Base-by-base conservation (phyloP, 2,329 filamentous ascomycete genomes). In the Daldinia sp. region DNA sequence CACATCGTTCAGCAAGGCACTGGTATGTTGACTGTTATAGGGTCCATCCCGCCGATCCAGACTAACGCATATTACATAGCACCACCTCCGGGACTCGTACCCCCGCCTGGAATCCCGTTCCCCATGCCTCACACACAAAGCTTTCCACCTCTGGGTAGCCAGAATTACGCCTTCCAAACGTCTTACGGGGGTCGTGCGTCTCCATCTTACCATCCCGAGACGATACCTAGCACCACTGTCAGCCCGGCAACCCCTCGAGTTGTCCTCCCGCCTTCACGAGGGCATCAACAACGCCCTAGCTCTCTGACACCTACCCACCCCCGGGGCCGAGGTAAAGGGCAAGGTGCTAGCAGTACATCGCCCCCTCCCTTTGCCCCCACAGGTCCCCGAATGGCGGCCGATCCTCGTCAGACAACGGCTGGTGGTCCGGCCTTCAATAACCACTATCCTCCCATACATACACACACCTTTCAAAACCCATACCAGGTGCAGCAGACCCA, bases 341-440 rank as follows among this genome's bases (percentile, higher is more conserved):
- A 37, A 17, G 13, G 19, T 25, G 19, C 9, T 7, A 9, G n/a
- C 19, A 35, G 5, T 30, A 6, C 19, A 1, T 34, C 29, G 1
- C 19, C 19, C 15, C 2, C 27, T 13, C 11, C 17, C 11, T 29
- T 48, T 4, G 32, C 15, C 10, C 52, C 52, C 15, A 53, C 52
- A 17, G 21, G 29, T 19, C 56, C 30, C 4, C 57, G 49, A 48
- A 39, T 53, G 4, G 17, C 45, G 13, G 53, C 37, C 5, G 50
- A 64, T 32, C 52, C 51, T 9, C 37, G 45, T 13, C 50, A 61
- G 41, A 17, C 5, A 10, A 1, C 45, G 17, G 52, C 50, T 2
- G 23, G 25, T 11, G 61, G 52, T n/a, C 61, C 48, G n/a, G 54
- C 48, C 0, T 64, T 64, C 19, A 29, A 27, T 0, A 34, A 21